Conservation (phyloP, 441 rosid genomes). For the Raphanus hybrid region DNA sequence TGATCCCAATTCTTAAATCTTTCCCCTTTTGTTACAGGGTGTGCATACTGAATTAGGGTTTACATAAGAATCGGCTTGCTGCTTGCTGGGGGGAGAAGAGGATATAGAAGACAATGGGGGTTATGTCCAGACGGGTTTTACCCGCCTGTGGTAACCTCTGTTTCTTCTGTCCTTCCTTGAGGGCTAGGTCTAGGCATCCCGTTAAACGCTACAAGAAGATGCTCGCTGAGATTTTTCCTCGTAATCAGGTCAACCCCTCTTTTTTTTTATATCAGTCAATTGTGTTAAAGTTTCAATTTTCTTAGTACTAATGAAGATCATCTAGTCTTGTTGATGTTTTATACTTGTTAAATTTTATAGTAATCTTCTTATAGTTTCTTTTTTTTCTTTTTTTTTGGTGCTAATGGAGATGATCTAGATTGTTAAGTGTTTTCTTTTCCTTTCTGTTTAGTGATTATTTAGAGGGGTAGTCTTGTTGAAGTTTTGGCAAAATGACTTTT, state of each 20-base stretch:
- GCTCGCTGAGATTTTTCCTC: constrained; percentile 84
- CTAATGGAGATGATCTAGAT: background rate
- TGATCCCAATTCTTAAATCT: background rate
- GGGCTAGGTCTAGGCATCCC: constrained; percentile 96
- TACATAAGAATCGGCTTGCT: constrained; percentile 32
- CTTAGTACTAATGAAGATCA: background rate
- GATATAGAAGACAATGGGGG: constrained; percentile 65
- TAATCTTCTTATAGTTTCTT: background rate
- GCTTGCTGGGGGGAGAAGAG: background rate
- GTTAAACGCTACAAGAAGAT: constrained; percentile 95
- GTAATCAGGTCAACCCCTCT: constrained; percentile 68
- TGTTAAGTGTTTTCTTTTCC: background rate
- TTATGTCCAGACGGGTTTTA: constrained; percentile 89
- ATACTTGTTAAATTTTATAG: background rate
- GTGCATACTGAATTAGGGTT: constrained; percentile 27
- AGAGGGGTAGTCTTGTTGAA: constrained; percentile 10
- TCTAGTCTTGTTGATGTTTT: background rate
- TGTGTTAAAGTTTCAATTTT: background rate
- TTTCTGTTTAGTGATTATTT: constrained; percentile 6
- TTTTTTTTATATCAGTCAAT: background rate
- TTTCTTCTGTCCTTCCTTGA: constrained; percentile 88
- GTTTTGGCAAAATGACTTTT: constrained; percentile 4
- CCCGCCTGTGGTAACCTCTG: constrained; percentile 97
- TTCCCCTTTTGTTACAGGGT: constrained; percentile 30
- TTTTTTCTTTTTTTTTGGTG: background rate